Conservation (phyloP, 2,329 filamentous ascomycete species). For the Rhexocercosporidium sp. region DNA sequence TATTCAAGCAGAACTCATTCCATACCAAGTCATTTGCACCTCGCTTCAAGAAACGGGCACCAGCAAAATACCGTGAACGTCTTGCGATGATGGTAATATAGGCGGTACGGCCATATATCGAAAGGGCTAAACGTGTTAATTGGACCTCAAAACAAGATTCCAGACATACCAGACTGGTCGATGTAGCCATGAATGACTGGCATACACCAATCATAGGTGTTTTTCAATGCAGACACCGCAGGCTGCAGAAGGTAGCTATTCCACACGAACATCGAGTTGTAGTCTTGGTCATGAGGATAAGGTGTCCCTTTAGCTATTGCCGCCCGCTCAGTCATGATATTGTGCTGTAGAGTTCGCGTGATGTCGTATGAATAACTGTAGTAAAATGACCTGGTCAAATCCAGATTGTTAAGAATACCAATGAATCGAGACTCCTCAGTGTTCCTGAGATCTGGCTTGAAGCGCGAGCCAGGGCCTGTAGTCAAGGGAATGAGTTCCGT, state of each 20-base stretch:
- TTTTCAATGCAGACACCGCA: constrained; percentile 70
- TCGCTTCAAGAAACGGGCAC: constrained; percentile 90
- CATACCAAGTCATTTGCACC: constrained; percentile 83
- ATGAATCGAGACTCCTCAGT: constrained; percentile 90
- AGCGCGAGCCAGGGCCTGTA: constrained; percentile 67
- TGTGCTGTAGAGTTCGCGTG: constrained; percentile 88
- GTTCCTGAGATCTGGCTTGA: constrained; percentile 78
- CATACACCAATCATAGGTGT: constrained; percentile 93
- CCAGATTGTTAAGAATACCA: constrained; percentile 86
- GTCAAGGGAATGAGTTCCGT: constrained; percentile 91
- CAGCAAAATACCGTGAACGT: constrained; percentile 90
- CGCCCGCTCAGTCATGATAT: constrained; percentile 81
- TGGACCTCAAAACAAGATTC: neutral
- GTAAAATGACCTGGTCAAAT: constrained; percentile 91
- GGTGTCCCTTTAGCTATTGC: constrained; percentile 69
- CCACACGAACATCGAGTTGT: constrained; percentile 98
- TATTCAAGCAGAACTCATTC: neutral
- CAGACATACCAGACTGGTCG: constrained; percentile 71
- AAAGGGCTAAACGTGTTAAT: constrained; percentile 59
- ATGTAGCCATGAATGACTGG: constrained; percentile 97
- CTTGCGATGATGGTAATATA: constrained; percentile 95
- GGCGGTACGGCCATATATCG: constrained; percentile 84
- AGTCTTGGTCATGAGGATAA: constrained; percentile 65
- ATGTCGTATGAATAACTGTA: constrained; percentile 99
- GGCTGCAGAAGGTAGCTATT: constrained; percentile 88